A percentile compares a stretch with the other conserved stretches of the same genome.
phyloP scores from a whole-genome alignment of 2,329 filamentous ascomycete species.

The Clonostachys byssicola region DNA sequence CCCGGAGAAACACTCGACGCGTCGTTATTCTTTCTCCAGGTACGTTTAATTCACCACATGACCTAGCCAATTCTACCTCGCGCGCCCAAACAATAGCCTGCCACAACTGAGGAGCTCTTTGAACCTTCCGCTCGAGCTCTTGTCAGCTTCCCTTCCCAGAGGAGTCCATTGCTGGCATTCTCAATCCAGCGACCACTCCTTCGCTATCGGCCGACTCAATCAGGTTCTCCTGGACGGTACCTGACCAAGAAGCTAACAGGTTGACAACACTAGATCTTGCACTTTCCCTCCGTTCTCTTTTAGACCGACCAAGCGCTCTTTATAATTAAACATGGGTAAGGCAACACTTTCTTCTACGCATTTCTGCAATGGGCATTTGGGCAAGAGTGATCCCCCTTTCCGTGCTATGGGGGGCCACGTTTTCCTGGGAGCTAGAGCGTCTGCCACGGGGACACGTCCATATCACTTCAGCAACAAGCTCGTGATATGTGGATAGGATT shows the following conservation, averaged over 20 bases:
- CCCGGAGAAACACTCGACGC: slow-evolving; percentile 1
- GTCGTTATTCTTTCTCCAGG: not conserved
- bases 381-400: not conserved
- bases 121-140: not conserved
- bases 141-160: not conserved
- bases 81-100: not conserved
- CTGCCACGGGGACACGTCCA: too few relatives aligned
- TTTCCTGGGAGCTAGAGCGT: too few relatives aligned
- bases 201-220: too few relatives aligned
- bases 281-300: slow-evolving; percentile 19
- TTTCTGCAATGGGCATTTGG: not conserved
- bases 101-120: not conserved
- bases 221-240: too few relatives aligned
- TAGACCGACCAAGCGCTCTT: slow-evolving; percentile 25
- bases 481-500: too few relatives aligned
- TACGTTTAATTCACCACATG: not conserved
- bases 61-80: not conserved
- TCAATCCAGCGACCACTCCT: too few relatives aligned
- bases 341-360: slow-evolving; percentile 18
- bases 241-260: too few relatives aligned
- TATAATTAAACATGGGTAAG: slow-evolving; percentile 36
- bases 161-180: not conserved
- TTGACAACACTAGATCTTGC: slow-evolving; percentile 10
- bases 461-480: too few relatives aligned
- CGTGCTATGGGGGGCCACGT: too few relatives aligned